Conservation (phyloP, 1,284 basidiomycete species). For the Puccinia sorghi region DNA sequence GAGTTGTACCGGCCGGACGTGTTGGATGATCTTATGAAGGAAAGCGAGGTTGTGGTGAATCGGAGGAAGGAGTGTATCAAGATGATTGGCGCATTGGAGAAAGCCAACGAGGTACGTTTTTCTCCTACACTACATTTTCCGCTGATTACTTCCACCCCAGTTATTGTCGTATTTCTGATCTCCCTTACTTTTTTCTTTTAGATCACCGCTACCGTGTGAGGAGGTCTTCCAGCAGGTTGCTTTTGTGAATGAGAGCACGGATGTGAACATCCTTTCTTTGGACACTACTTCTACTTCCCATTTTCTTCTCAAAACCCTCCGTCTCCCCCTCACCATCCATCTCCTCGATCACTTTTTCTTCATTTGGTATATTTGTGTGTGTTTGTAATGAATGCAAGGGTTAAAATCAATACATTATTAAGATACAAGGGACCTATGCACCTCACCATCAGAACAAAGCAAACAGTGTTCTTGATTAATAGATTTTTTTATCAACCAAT, state of each 20-base stretch:
- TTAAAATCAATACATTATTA: neutral
- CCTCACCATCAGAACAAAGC: too few species aligned
- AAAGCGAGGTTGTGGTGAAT: constrained; percentile 70
- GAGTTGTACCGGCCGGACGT: constrained; percentile 86
- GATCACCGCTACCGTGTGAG: constrained; percentile 31
- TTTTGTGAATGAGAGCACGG: neutral
- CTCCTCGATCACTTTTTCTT: neutral
- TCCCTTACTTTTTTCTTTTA: neutral
- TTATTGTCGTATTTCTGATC: neutral
- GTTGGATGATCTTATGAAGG: constrained; percentile 85
- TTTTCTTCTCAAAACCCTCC: neutral
- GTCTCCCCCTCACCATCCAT: neutral
- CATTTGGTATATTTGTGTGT: neutral
- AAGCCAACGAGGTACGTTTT: constrained; percentile 71
- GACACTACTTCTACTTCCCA: neutral
- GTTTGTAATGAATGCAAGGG: constrained; percentile 1
- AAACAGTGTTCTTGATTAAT: too few species aligned
- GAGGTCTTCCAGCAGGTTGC: neutral
- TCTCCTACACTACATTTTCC: neutral
- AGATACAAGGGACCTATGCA: neutral
- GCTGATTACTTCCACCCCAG: neutral
- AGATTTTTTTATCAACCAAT: too few species aligned
- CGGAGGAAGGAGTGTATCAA: constrained; percentile 81
- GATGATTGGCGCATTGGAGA: constrained; percentile 85
- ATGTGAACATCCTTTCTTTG: neutral